These are phyloP conservation scores for Hura crepitans DNA, from an alignment of 441 rosid genomes.

Conservation along the genomic window DNA sequence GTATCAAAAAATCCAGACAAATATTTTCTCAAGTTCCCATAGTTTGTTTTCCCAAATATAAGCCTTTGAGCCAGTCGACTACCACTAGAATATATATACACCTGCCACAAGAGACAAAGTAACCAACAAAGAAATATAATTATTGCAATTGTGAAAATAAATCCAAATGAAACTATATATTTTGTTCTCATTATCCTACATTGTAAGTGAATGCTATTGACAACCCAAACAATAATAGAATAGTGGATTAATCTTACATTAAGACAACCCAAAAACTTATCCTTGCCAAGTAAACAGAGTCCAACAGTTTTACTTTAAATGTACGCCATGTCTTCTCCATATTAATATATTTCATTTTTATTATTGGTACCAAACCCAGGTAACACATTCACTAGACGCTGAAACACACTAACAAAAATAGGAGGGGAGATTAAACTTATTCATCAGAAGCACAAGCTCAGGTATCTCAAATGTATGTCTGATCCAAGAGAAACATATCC, in stretches of 20 bases:
- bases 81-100: conserved; percentile 92
- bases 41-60: conserved; percentile 67
- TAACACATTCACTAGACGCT: not conserved
- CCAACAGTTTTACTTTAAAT: not conserved
- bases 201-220: not conserved
- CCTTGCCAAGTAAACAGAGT: conserved; percentile 2
- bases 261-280: not conserved
- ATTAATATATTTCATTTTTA: not conserved
- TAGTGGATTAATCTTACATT: not conserved
- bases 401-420: not conserved
- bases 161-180: not conserved
- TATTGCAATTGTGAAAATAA: not conserved
- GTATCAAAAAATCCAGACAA: conserved; percentile 87
- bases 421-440: not conserved
- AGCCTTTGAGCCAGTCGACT: conserved; percentile 94
- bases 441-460: not conserved
- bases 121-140: conserved; percentile 3
- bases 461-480: not conserved
- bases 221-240: not conserved
- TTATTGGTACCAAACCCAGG: not conserved
- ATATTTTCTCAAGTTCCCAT: conserved; percentile 80
- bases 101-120: conserved; percentile 36
- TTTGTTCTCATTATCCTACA: not conserved
- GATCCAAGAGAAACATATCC: not conserved
- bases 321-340: not conserved